Evolutionary conservation across 2,329 filamentous ascomycete species (phyloP).

Genomic region (Penicillium sp.): DNA sequence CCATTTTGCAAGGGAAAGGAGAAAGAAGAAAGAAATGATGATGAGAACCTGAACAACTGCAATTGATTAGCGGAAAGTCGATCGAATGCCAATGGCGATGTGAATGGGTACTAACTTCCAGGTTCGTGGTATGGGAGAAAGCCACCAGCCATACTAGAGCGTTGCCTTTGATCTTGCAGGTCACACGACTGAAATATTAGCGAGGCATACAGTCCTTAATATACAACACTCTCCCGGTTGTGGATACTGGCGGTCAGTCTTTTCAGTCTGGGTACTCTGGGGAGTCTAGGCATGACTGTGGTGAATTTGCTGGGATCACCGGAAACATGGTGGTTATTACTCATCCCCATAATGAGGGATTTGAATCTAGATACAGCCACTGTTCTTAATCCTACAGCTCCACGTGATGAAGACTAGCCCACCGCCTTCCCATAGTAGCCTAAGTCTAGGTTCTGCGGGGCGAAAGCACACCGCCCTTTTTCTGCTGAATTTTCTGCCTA

Average conservation of each 20-base stretch:
- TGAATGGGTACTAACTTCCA: conserved; percentile 28
- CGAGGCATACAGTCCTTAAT: neutral
- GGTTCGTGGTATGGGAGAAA: conserved; percentile 46
- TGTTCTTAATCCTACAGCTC: too few relatives aligned
- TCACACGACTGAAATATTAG: neutral
- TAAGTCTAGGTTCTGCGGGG: too few relatives aligned
- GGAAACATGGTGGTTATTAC: too few relatives aligned
- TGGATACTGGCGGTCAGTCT: neutral
- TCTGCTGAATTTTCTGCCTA: too few relatives aligned
- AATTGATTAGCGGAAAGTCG: conserved; percentile 4
- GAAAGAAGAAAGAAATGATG: conserved; percentile 48
- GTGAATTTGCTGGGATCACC: too few relatives aligned
- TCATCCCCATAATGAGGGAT: too few relatives aligned
- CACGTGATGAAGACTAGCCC: too few relatives aligned
- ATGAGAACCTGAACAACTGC: conserved; percentile 43
- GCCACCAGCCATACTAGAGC: conserved; percentile 16
- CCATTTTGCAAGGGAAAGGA: conserved; percentile 45
- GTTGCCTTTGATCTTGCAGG: neutral
- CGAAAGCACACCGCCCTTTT: too few relatives aligned
- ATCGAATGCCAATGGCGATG: conserved; percentile 1
- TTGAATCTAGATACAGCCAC: too few relatives aligned
- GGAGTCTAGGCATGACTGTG: neutral
- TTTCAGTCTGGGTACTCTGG: neutral
- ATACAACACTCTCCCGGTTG: neutral
- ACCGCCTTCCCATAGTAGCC: too few relatives aligned